A percentile compares a stretch with the other conserved stretches of the same genome.
Conservation (phyloP, 306 rosid species). For the Arachis hypogaea region DNA sequence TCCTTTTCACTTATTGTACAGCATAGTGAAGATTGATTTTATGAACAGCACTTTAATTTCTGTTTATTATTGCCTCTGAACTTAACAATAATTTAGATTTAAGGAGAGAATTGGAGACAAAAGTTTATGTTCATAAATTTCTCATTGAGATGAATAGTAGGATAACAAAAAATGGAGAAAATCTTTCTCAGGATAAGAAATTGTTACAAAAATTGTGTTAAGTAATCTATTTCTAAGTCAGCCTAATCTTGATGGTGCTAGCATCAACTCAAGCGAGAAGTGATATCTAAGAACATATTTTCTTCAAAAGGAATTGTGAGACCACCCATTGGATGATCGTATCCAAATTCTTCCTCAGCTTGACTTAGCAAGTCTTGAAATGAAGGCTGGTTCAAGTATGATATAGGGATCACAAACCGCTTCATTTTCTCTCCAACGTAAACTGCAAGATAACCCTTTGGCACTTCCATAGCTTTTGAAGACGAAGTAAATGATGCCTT, state of each 20-base stretch:
- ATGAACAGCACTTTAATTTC: neutral
- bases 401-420: slow-evolving; percentile 33
- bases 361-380: neutral
- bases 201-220: slow-evolving; percentile 26
- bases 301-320: slow-evolving; percentile 41
- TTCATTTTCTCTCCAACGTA: slow-evolving; percentile 50
- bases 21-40: no score
- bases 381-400: neutral
- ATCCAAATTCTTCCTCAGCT: slow-evolving; percentile 43
- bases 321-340: slow-evolving; percentile 47
- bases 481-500: slow-evolving; percentile 12
- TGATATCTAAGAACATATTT: neutral
- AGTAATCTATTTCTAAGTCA: neutral
- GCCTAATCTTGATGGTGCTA: neutral
- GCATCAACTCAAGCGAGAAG: slow-evolving; percentile 22
- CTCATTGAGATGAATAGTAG: neutral
- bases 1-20: no score
- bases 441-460: slow-evolving; percentile 45
- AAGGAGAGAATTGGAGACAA: neutral
- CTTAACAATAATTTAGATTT: neutral
- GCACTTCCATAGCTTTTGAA: slow-evolving; percentile 37
- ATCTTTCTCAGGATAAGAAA: neutral
- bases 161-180: neutral
- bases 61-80: neutral
- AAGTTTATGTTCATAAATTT: neutral